Percentiles rank a stretch among this genome's conserved stretches.
Conservation (phyloP, 176 grass and related monocot species). For the Echinochloa phyllopogon region DNA sequence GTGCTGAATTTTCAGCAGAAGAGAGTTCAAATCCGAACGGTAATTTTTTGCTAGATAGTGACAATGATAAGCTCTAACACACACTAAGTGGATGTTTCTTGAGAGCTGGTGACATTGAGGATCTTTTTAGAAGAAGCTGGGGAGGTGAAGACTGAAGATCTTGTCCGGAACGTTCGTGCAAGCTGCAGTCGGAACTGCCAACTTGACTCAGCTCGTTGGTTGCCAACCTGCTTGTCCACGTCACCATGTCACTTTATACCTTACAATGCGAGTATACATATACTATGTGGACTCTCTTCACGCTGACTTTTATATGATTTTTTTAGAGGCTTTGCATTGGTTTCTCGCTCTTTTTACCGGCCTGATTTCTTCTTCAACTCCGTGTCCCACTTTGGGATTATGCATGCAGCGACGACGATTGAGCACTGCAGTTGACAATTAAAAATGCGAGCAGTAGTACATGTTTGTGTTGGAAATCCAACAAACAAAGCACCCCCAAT, state of each 20-base stretch:
- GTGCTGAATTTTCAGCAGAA: background rate
- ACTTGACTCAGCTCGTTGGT: slow-evolving; percentile 4
- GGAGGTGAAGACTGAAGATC: background rate
- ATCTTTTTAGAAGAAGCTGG: background rate
- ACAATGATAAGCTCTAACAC: background rate
- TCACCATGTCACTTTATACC: slow-evolving; percentile 34
- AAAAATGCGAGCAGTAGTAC: background rate
- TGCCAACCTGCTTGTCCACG: slow-evolving; percentile 19
- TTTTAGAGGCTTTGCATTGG: background rate
- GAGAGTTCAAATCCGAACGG: background rate
- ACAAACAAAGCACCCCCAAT: background rate
- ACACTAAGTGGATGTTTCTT: background rate
- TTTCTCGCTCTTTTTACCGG: background rate
- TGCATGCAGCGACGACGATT: background rate
- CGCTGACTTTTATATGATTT: slow-evolving; percentile 37
- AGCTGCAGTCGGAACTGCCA: slow-evolving; percentile 25
- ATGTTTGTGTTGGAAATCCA: background rate
- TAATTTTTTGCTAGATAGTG: background rate
- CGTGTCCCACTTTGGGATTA: slow-evolving; percentile 44
- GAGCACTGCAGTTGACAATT: background rate
- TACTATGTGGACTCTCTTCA: background rate
- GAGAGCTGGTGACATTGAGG: background rate
- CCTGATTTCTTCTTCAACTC: slow-evolving; percentile 15
- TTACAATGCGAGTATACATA: background rate
- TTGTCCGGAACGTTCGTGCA: slow-evolving; percentile 40